These are phyloP conservation scores for Phytopythium helicoides DNA, from an alignment of 352 stramenopile species.

Conservation along the genomic window DNA sequence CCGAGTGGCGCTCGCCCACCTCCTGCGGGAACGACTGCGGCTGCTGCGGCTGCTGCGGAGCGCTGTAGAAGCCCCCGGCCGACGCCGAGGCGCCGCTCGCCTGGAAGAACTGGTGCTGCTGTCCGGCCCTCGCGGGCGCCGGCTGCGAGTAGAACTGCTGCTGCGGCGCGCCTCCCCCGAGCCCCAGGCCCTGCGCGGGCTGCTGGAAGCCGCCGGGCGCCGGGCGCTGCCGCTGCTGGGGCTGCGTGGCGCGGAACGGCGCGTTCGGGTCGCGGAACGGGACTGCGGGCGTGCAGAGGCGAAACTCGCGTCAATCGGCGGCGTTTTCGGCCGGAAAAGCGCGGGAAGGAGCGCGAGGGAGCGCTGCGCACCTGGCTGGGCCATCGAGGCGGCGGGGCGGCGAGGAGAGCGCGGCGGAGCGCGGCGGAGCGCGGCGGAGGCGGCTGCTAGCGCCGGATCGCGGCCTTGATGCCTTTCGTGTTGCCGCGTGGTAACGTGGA, in stretches of 20 bases:
- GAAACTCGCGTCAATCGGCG: neutral
- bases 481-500: no score
- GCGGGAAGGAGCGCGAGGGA: no score
- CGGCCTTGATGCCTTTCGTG: no score
- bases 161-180: slow-evolving; percentile 28
- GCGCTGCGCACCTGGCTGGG: slow-evolving; percentile 1
- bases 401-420: no score
- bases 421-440: no score
- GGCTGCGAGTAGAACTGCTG: slow-evolving; percentile 35
- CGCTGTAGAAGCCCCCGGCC: slow-evolving; percentile 30
- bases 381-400: neutral
- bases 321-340: no score
- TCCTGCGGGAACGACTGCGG: slow-evolving; percentile 28
- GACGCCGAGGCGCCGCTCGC: slow-evolving; percentile 4
- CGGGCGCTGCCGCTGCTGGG: slow-evolving; percentile 38
- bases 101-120: slow-evolving; percentile 54
- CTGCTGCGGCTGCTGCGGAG: slow-evolving; percentile 4
- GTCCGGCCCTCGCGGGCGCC: slow-evolving; percentile 36
- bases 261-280: slow-evolving; percentile 59
- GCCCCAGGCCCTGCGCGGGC: slow-evolving; percentile 12
- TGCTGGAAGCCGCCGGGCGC: slow-evolving; percentile 18
- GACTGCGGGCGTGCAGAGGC: slow-evolving; percentile 32
- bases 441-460: no score
- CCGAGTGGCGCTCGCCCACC: slow-evolving; percentile 14
- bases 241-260: slow-evolving; percentile 17